phyloP scores from a whole-genome alignment of 176 grass and related monocot species.

The Bonia amplexicaulis region DNA sequence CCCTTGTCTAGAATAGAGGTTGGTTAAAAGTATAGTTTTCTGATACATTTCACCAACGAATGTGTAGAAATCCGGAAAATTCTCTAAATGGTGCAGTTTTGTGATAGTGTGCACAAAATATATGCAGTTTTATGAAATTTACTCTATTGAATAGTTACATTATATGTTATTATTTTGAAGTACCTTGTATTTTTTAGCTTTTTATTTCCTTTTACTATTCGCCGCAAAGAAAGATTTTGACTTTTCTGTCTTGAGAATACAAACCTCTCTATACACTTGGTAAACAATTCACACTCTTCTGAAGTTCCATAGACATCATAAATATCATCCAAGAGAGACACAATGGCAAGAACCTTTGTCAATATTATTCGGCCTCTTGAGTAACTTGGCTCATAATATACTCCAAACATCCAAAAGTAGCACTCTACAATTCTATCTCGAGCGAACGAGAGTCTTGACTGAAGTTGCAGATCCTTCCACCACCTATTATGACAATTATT shows the following conservation, averaged over 20 bases:
- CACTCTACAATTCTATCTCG: constrained; percentile 10
- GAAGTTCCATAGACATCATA: neutral
- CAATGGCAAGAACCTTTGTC: neutral
- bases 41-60: too few relatives aligned
- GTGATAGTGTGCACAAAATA: too few relatives aligned
- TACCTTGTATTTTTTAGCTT: neutral
- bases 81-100: too few relatives aligned
- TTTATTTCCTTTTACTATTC: neutral
- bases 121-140: too few relatives aligned
- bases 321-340: neutral
- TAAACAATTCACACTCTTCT: constrained; percentile 1
- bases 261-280: neutral
- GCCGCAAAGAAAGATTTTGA: neutral
- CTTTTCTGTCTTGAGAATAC: neutral
- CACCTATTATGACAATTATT: neutral
- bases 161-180: neutral
- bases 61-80: too few relatives aligned
- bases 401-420: constrained; percentile 11
- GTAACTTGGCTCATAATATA: neutral
- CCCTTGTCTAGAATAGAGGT: too few relatives aligned
- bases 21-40: too few relatives aligned
- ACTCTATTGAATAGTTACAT: too few relatives aligned
- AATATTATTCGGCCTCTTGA: neutral
- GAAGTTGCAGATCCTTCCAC: constrained; percentile 6
- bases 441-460: constrained; percentile 4